Base-by-base conservation (phyloP, 2,329 filamentous ascomycete species). In the Colletotrichum salicis region DNA sequence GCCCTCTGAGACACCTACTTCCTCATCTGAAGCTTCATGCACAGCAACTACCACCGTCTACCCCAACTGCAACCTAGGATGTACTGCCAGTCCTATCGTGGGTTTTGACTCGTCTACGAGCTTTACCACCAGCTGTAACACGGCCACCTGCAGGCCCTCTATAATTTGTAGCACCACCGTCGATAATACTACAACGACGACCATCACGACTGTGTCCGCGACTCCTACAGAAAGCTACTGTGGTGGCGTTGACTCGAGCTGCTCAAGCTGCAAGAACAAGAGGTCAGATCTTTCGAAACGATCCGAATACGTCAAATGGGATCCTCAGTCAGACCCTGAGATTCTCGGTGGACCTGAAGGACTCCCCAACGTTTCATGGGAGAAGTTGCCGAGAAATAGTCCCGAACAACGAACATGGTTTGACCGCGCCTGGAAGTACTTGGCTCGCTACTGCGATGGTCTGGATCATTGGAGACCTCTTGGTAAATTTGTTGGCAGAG, bases 391-490 rank as follows among this genome's bases (percentile, higher is more conserved):
- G 27, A 29, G 27, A 29, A 29, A 29, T 29, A 29, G 27, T 29
- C 27, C 3, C 27, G 27, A 29, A 29, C 27, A 29, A 29, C 27
- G 27, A 29, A 29, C 27, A 29, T 29, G 27, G 72, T 73, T 45
- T 24, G 11, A 27, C 4, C 56, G 61, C 6, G 88, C 88, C 69
- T 88, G 86, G 71, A 84, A 78, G 60, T 78, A 78, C 55, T 74
- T 77, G 31, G 76, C 75, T 31, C 73, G 35, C 51, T 70, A 73
- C 27, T 64, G 72, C 37, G 41, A 54, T 19, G 56, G 58, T 1
- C 37, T 68, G 19, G 41, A 48, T 48, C 19, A 29, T 19, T 22
- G 22, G 62, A 41, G 51, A 45, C 37, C 11, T 19, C 29, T 33
- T 19, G n/a, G 6, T 11, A 51, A 13, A 29, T 48, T 5, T 56